Percentiles rank a stretch among this genome's conserved stretches.
Conservation (phyloP, 768 basidiomycete species). For the Chiua virens region DNA sequence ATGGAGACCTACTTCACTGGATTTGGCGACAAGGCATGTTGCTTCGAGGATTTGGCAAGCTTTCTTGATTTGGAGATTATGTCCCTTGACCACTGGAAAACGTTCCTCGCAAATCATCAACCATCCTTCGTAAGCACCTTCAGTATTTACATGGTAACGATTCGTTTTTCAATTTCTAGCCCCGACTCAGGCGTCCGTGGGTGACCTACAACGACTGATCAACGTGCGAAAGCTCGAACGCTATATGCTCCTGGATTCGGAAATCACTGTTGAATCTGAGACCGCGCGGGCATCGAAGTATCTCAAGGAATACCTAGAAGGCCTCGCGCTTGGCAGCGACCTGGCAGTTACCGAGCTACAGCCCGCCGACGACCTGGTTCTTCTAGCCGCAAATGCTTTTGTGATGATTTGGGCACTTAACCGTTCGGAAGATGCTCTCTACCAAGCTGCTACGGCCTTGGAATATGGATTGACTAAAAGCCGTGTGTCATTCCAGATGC, state of each 20-base stretch:
- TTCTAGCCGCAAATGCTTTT: conserved; percentile 69
- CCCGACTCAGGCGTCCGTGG: conserved; percentile 43
- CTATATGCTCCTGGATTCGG: conserved; percentile 47
- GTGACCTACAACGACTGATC: conserved; percentile 64
- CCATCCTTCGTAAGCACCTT: conserved; percentile 46
- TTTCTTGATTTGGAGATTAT: conserved; percentile 55
- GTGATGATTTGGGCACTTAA: conserved; percentile 63
- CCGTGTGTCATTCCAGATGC: conserved; percentile 76
- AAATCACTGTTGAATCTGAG: conserved; percentile 61
- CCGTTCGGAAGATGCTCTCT: conserved; percentile 56
- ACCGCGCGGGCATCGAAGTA: conserved; percentile 49
- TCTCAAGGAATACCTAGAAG: conserved; percentile 61
- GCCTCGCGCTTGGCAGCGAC: conserved; percentile 61
- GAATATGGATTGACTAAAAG: conserved; percentile 74
- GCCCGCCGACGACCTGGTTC: conserved; percentile 80
- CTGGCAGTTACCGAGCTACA: conserved; percentile 80
- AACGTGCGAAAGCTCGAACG: conserved; percentile 78
- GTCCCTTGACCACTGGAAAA: conserved; percentile 49
- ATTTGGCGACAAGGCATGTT: conserved; percentile 81
- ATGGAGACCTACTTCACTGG: conserved; percentile 68
- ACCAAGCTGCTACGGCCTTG: conserved; percentile 61
- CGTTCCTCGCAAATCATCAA: conserved; percentile 50
- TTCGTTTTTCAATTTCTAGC: conserved; percentile 16
- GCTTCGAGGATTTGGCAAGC: conserved; percentile 80
- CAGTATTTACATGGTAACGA: conserved; percentile 6